These are phyloP conservation scores for Fraxinus cuspidata DNA, from an alignment of 257 asterid genomes.

Conservation along the genomic window DNA sequence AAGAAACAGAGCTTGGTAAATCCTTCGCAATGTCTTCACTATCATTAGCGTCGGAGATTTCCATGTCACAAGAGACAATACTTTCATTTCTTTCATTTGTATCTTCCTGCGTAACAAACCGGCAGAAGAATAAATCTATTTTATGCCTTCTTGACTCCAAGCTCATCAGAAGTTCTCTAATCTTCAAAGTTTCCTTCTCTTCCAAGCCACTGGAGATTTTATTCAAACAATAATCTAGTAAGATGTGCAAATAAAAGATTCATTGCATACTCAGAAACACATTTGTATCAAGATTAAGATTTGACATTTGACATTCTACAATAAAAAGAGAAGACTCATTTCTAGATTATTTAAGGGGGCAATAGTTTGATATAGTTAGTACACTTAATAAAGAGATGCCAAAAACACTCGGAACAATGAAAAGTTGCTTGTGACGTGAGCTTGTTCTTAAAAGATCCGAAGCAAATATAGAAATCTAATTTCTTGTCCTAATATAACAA, in stretches of 20 bases:
- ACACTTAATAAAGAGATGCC: too few species aligned
- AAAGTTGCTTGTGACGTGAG: too few species aligned
- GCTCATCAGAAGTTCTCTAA: slow-evolving; percentile 26
- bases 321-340: too few species aligned
- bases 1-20: too few species aligned
- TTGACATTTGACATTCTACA: too few species aligned
- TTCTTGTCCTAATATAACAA: too few species aligned
- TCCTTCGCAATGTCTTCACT: slow-evolving; percentile 15
- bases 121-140: slow-evolving; percentile 14
- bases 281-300: not conserved
- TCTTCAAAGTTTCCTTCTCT: not conserved
- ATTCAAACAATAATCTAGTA: not conserved
- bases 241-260: not conserved
- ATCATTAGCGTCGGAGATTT: not conserved
- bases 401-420: too few species aligned
- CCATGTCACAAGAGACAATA: not conserved
- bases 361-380: not conserved
- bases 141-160: slow-evolving; percentile 22
- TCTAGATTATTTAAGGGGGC: too few species aligned
- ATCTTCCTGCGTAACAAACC: not conserved
- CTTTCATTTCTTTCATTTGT: not conserved
- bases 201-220: slow-evolving; percentile 21
- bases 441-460: too few species aligned
- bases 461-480: too few species aligned
- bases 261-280: not conserved